A percentile compares a stretch with the other conserved stretches of the same genome.
These are phyloP conservation scores for Globisporangium yorkense DNA, from an alignment of 352 stramenopile genomes.

Conservation along the genomic window DNA sequence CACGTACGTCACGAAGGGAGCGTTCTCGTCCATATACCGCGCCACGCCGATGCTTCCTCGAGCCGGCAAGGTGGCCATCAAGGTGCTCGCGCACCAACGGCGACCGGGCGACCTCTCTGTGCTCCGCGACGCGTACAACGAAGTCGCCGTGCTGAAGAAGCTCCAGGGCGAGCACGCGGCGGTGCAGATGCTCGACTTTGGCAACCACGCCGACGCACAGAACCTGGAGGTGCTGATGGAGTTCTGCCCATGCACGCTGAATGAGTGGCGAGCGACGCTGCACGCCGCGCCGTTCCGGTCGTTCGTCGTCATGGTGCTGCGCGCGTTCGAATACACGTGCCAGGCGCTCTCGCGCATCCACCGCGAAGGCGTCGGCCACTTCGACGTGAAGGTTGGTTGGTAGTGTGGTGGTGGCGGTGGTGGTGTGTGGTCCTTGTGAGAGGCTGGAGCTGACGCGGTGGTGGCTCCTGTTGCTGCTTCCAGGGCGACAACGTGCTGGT, in stretches of 20 bases:
- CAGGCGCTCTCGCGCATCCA: slow-evolving; percentile 35
- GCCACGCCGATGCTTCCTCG: slow-evolving; percentile 16
- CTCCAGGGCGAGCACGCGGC: slow-evolving; percentile 40
- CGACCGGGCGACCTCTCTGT: slow-evolving; percentile 35
- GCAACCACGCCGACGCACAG: slow-evolving; percentile 28
- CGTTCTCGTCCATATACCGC: slow-evolving; percentile 41
- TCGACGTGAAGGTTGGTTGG: slow-evolving; percentile 57
- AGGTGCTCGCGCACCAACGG: slow-evolving; percentile 42
- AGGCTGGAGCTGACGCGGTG: background rate
- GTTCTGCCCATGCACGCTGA: slow-evolving; percentile 47
- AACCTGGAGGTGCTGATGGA: slow-evolving; percentile 57
- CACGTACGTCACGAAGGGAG: slow-evolving; percentile 41
- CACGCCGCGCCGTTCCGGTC: slow-evolving; percentile 28
- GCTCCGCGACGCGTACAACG: slow-evolving; percentile 39
- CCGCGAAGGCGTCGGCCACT: slow-evolving; percentile 38
- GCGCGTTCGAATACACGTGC: slow-evolving; percentile 34
- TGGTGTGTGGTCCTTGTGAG: background rate
- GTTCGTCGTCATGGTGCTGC: slow-evolving; percentile 33
- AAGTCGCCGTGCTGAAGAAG: slow-evolving; percentile 42
- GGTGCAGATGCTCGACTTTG: slow-evolving; percentile 56
- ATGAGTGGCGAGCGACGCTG: slow-evolving; percentile 32
- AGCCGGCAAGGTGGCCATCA: slow-evolving; percentile 29
- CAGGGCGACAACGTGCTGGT: slow-evolving; percentile 66
- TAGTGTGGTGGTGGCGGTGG: background rate
- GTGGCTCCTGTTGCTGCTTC: background rate